Base-by-base conservation (phyloP, 2,329 filamentous ascomycete genomes). In the Diaporthe caulivora region DNA sequence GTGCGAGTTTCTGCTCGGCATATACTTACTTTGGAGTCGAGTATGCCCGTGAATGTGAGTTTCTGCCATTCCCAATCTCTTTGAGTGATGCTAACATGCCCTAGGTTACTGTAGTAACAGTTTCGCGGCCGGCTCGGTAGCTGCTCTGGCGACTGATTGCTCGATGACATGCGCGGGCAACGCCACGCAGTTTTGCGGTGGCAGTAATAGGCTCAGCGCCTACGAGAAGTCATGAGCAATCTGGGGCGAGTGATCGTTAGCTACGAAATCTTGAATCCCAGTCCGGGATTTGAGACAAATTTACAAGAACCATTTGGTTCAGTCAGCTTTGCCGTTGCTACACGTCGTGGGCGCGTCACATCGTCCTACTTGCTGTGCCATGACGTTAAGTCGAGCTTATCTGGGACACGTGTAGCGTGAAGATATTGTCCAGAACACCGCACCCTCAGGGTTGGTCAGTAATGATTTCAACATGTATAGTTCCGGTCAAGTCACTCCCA, bases 141-240 rank as follows among this genome's bases (percentile, higher is more conserved):
- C 77, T 68, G 82, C 79, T 6, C 73, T 79, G 2, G 76, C 72
- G 31, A 73, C 71, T 2, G 83, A 86, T 31, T 87, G 85, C 77
- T 77, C 72, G 7, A 85, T 87, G 83, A 75, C 80, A 24, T 87
- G 85, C 76, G 79, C 79, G 2, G 85, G 85, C 1, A 82, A 81
- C 67, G 76, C 72, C 17, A 58, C 69, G 1, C 79, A 86, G 78
- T 83, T 80, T 71, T 87, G 85, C 71, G 85, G 86, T 26, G 83
- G 80, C 9, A 79, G 81, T 2, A 81, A 82, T 72, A 78, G 84
- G 72, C 73, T 87, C 76, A 80, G 78, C 72, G 78, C 77, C 37
- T 79, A 78, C 29, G 18, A 53, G 26, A 71, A 71, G 26, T 67
- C 47, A 21, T 67, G 47, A 65, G 29, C 18, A 6, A n/a, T 11